Evolutionary conservation across 2,329 filamentous ascomycete genomes (phyloP).

Genomic region (Exophiala sp.): DNA sequence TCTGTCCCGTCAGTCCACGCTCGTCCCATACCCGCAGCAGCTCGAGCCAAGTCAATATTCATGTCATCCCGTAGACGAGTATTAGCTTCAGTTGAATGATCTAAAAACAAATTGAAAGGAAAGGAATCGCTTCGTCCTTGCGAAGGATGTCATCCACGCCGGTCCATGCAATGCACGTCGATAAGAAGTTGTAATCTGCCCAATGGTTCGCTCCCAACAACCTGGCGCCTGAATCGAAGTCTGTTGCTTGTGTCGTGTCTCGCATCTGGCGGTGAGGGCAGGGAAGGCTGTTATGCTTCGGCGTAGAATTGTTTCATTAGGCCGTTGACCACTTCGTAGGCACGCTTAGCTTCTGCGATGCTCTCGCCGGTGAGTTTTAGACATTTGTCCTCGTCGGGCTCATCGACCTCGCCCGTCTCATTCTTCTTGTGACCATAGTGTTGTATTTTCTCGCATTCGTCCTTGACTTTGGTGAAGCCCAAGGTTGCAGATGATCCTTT

Average conservation of each 20-base stretch:
- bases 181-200: not conserved
- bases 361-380: conserved; percentile 68
- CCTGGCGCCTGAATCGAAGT: conserved; percentile 6
- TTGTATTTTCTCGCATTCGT: conserved; percentile 95
- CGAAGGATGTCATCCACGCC: not conserved
- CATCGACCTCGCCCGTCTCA: conserved; percentile 64
- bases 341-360: conserved; percentile 67
- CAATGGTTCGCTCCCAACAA: conserved; percentile 1
- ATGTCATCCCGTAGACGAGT: not conserved
- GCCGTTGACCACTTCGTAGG: conserved; percentile 70
- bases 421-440: conserved; percentile 83
- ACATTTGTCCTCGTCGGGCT: conserved; percentile 64
- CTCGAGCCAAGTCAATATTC: not conserved
- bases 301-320: conserved; percentile 69
- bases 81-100: not conserved
- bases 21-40: not conserved
- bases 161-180: not conserved
- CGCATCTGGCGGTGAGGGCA: not conserved
- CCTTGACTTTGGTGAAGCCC: conserved; percentile 83
- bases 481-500: conserved; percentile 96
- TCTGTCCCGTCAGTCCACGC: conserved; percentile 9
- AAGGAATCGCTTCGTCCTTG: not conserved
- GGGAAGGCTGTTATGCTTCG: conserved; percentile 32
- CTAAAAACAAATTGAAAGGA: conserved; percentile 2
- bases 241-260: not conserved